These are phyloP conservation scores for Pichia ethanolica DNA, from an alignment of 805 yeast genomes.

Conservation along the genomic window DNA sequence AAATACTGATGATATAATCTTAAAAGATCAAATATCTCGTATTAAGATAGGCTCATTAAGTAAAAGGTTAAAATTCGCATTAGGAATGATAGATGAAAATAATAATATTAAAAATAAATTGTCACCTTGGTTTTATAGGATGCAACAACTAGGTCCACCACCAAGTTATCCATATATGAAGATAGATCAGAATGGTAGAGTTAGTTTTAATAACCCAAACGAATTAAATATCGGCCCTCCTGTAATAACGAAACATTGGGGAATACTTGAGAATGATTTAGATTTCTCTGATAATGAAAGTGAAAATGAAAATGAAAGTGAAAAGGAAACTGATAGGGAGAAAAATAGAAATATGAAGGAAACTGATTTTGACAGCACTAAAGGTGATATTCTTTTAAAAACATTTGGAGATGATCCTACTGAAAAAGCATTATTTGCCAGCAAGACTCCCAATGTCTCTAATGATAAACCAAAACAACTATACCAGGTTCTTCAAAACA, in stretches of 20 bases:
- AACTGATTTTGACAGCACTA: constrained; percentile 20
- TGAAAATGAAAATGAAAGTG: constrained; percentile 28
- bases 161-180: constrained; percentile 67
- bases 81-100: constrained; percentile 48
- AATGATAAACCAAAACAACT: constrained; percentile 14
- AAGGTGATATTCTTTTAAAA: constrained; percentile 24
- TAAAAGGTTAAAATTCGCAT: constrained; percentile 52
- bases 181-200: constrained; percentile 32
- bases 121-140: constrained; percentile 75
- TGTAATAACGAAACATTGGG: constrained; percentile 20
- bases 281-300: constrained; percentile 28
- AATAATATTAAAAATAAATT: constrained; percentile 25
- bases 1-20: constrained; percentile 27
- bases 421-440: not conserved
- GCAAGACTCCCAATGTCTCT: not conserved
- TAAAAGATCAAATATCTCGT: constrained; percentile 28
- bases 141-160: constrained; percentile 72
- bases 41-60: constrained; percentile 61
- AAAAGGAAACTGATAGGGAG: constrained; percentile 12
- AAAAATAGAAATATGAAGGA: constrained; percentile 5
- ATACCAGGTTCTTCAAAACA: constrained; percentile 29
- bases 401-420: constrained; percentile 17
- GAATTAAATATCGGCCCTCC: constrained; percentile 3
- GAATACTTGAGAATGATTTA: constrained; percentile 28
- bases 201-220: constrained; percentile 25